phyloP scores from a whole-genome alignment of 768 basidiomycete species.

The Amanita pseudoporphyria region DNA sequence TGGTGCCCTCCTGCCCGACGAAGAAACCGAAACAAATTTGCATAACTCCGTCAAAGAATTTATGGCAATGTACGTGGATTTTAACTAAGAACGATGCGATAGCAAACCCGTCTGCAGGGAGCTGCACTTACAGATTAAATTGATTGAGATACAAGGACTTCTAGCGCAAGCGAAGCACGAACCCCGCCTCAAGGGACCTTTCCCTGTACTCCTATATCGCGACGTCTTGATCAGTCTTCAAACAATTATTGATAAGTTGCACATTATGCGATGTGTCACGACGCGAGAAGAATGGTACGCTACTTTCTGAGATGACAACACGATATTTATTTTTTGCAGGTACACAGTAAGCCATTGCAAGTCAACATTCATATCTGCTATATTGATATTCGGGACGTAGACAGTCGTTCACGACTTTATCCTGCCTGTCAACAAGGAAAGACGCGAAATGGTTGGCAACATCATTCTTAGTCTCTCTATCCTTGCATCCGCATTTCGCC shows the following conservation, averaged over 20 bases:
- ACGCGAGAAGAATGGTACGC: constrained; percentile 87
- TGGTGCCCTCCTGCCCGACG: constrained; percentile 20
- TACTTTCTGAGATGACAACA: constrained; percentile 5
- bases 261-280: constrained; percentile 96
- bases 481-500: constrained; percentile 66
- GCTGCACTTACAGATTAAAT: constrained; percentile 83
- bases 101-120: constrained; percentile 51
- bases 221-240: constrained; percentile 76
- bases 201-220: constrained; percentile 80
- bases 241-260: constrained; percentile 78
- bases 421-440: constrained; percentile 78
- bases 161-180: constrained; percentile 87
- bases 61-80: constrained; percentile 73
- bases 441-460: constrained; percentile 92
- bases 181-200: constrained; percentile 91
- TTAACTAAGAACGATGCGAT: neutral
- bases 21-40: constrained; percentile 30
- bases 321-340: constrained; percentile 29
- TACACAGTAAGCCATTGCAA: constrained; percentile 46
- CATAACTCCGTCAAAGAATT: constrained; percentile 71
- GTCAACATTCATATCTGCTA: no score
- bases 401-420: constrained; percentile 82
- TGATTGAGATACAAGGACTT: constrained; percentile 80
- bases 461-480: constrained; percentile 85
- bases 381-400: constrained; percentile 25